Base-by-base conservation (phyloP, 805 yeast genomes). In the Cyberlindnera maritima region DNA sequence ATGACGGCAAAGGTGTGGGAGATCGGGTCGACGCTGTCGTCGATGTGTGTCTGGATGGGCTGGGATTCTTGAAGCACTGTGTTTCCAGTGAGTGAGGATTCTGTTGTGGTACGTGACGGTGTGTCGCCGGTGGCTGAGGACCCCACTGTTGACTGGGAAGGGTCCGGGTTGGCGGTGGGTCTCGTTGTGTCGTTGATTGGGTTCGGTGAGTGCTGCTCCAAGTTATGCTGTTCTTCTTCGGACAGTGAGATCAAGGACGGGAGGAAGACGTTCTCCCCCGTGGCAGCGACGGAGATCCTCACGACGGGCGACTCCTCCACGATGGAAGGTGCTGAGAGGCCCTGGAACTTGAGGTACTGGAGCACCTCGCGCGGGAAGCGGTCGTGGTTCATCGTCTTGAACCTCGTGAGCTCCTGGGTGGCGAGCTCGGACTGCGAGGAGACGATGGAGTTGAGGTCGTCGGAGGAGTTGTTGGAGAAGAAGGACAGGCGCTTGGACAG, bases 1-100 rank as follows among this genome's bases (percentile, higher is more conserved):
- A 79, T 66, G 2, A 80, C 68, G 0, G 80, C 85, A 52, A 80
- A 69, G 2, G 79, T 77, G 55, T 77, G 80, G 1, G 82, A 74
- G 2, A 76, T 61, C 2, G 57, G 72, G 10, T 72, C 74, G 2
- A 62, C 61, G 28, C 44, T 43, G 10, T 49, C 55, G 11, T 69
- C 70, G 3, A 68, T 50, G 46, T 72, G 76, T 7, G 45, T 26
- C 20, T 71, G 65, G 28, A 61, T 62, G 2, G 72, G 61, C 25
- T 66, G 61, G 34, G 66, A 43, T 66, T 19, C 71, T 48, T 68
- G 68, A 1, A 74, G 37, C 3, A 35, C 25, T 10, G 37, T 35
- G 7, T 35, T 25, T 9, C 25, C 31, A 7, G n/a, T n/a, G n/a
- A 28, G 14, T 11, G n/a, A 11, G 31, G 31, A 28, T 13, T 11